These are phyloP conservation scores for Xylariaceae sp. DNA, from an alignment of 2,329 filamentous ascomycete species.

Conservation along the genomic window DNA sequence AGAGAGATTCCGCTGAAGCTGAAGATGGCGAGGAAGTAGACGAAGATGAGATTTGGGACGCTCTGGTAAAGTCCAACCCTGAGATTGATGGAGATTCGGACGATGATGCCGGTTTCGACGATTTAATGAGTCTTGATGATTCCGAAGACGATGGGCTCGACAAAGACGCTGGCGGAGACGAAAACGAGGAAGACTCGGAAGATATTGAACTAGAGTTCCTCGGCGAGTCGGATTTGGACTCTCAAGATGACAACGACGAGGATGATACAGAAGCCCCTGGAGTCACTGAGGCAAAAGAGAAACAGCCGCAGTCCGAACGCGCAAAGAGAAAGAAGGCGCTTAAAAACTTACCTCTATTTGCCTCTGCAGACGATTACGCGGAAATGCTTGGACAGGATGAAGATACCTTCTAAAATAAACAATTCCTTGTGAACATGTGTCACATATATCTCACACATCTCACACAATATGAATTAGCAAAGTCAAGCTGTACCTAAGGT, in stretches of 20 bases:
- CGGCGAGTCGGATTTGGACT: slow-evolving; percentile 29
- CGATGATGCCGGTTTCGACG: slow-evolving; percentile 42
- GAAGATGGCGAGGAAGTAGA: slow-evolving; percentile 49
- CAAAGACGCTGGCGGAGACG: slow-evolving; percentile 35
- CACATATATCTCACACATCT: no score
- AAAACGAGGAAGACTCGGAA: slow-evolving; percentile 41
- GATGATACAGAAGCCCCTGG: slow-evolving; percentile 38
- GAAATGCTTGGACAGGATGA: slow-evolving; percentile 73
- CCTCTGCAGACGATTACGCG: slow-evolving; percentile 90
- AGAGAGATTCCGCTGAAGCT: slow-evolving; percentile 20
- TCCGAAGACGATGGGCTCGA: slow-evolving; percentile 44
- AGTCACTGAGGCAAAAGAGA: slow-evolving; percentile 37
- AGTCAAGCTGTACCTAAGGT: no score
- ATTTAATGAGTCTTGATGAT: slow-evolving; percentile 35
- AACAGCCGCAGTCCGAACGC: slow-evolving; percentile 33
- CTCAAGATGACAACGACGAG: slow-evolving; percentile 38
- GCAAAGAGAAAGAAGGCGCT: slow-evolving; percentile 74
- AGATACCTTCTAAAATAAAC: slow-evolving; percentile 32
- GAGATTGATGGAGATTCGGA: slow-evolving; percentile 67
- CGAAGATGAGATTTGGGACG: slow-evolving; percentile 88
- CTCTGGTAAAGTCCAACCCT: slow-evolving; percentile 74
- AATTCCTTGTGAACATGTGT: no score
- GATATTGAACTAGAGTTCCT: slow-evolving; percentile 32
- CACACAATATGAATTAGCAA: no score
- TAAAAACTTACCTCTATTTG: slow-evolving; percentile 87